These are phyloP conservation scores for Penicillium sp. DNA, from an alignment of 2,329 filamentous ascomycete species.

Conservation along the genomic window DNA sequence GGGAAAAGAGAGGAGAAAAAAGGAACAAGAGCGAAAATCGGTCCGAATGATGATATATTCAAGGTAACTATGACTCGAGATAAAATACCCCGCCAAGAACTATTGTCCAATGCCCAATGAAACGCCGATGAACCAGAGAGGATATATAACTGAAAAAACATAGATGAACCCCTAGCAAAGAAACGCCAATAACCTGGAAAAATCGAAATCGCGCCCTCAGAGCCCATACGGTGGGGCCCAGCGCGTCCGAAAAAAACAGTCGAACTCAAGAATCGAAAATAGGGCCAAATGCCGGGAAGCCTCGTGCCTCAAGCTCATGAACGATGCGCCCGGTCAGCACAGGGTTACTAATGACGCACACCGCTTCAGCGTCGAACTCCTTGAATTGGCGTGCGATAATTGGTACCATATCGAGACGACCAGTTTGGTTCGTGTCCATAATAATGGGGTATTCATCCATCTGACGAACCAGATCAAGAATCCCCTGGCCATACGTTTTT, in stretches of 20 bases:
- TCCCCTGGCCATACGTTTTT: conserved; percentile 60
- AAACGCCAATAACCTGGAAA: background rate
- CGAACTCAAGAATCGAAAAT: conserved; percentile 65
- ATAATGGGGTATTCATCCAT: conserved; percentile 65
- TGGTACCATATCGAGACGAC: conserved; percentile 61
- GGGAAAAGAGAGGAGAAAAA: background rate
- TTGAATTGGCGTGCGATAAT: conserved; percentile 53
- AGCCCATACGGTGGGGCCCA: background rate
- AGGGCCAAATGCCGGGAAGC: conserved; percentile 68
- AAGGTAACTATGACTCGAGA: background rate
- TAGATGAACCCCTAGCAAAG: background rate
- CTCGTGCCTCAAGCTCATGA: conserved; percentile 65
- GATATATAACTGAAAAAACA: background rate
- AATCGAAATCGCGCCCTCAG: background rate
- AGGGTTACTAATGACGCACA: conserved; percentile 72
- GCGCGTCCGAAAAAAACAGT: background rate
- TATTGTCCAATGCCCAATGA: background rate
- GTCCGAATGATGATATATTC: background rate
- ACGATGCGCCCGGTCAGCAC: conserved; percentile 67
- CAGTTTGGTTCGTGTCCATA: conserved; percentile 62
- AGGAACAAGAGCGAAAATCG: background rate
- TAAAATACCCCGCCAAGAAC: background rate
- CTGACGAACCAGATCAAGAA: conserved; percentile 56
- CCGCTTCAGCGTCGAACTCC: conserved; percentile 60
- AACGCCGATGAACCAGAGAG: background rate